Evolutionary conservation across 2,329 filamentous ascomycete species (phyloP).

Genomic region (Aciculosporium take): DNA sequence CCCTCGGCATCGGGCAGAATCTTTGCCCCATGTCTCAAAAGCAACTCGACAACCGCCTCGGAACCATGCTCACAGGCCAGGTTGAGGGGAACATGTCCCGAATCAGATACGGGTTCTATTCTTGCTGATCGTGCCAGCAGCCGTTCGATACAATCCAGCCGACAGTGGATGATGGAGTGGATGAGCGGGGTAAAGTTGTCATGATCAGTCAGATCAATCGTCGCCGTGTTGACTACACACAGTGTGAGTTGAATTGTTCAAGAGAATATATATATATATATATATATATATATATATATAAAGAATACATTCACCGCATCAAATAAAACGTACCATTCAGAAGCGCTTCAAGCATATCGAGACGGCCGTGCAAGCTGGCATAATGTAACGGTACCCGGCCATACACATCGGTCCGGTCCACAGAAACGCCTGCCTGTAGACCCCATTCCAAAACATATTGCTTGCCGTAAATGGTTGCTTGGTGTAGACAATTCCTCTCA

Average conservation of each 20-base stretch:
- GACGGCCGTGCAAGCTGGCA: slow-evolving; percentile 82
- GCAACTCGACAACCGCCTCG: slow-evolving; percentile 66
- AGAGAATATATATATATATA: no score
- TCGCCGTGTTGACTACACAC: slow-evolving; percentile 49
- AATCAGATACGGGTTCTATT: slow-evolving; percentile 71
- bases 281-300: no score
- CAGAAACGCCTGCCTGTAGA: slow-evolving; percentile 60
- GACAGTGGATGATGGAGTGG: slow-evolving; percentile 82
- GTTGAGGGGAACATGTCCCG: slow-evolving; percentile 88
- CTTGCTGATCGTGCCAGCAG: slow-evolving; percentile 68
- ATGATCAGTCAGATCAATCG: slow-evolving; percentile 79
- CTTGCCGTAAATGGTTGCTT: slow-evolving; percentile 90
- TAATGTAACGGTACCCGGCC: slow-evolving; percentile 89
- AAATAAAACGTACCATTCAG: slow-evolving; percentile 39
- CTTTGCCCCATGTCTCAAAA: slow-evolving; percentile 65
- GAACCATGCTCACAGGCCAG: slow-evolving; percentile 90
- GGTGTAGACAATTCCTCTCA: slow-evolving; percentile 88
- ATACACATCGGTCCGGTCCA: slow-evolving; percentile 78
- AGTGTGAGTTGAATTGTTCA: background rate
- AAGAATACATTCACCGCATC: no score
- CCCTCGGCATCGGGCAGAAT: slow-evolving; percentile 94
- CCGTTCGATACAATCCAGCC: slow-evolving; percentile 64
- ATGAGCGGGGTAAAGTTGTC: slow-evolving; percentile 96
- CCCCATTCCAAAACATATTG: slow-evolving; percentile 62
- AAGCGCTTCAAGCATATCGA: slow-evolving; percentile 68